Percentiles rank a stretch among this genome's conserved stretches.
These are phyloP conservation scores for Penicillium tannophilum DNA, from an alignment of 495 filamentous ascomycete species.

Conservation along the genomic window DNA sequence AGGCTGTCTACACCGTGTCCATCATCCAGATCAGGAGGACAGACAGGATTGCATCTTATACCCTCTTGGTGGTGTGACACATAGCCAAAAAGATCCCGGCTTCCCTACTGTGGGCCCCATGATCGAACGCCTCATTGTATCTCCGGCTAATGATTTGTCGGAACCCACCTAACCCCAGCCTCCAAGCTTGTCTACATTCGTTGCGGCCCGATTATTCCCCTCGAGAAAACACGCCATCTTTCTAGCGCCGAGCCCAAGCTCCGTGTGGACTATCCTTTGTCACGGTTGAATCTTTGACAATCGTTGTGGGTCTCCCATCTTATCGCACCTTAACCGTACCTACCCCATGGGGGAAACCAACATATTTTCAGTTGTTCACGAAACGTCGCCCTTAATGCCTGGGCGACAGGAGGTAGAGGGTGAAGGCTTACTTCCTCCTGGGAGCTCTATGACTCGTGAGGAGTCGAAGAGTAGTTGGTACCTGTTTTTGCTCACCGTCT, in stretches of 20 bases:
- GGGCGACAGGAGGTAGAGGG: slow-evolving; percentile 56
- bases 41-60: not conserved
- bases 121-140: slow-evolving; percentile 5
- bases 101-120: slow-evolving; percentile 7
- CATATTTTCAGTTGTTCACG: slow-evolving; percentile 13
- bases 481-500: slow-evolving; percentile 78
- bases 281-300: not conserved
- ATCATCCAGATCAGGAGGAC: not conserved
- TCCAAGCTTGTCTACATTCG: not conserved
- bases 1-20: not conserved
- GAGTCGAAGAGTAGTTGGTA: slow-evolving; percentile 76
- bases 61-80: not conserved
- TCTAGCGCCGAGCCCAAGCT: not conserved
- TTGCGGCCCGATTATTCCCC: slow-evolving; percentile 1
- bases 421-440: not conserved
- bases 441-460: slow-evolving; percentile 7
- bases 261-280: not conserved
- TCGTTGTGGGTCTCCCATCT: slow-evolving; percentile 16
- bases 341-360: slow-evolving; percentile 12
- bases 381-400: slow-evolving; percentile 45
- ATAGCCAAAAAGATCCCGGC: not conserved
- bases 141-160: slow-evolving; percentile 7
- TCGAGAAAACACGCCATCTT: not conserved
- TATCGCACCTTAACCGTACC: slow-evolving; percentile 5
- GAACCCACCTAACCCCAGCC: not conserved